Evolutionary conservation across 139 green algal species (phyloP).

Genomic region (Tetradesmus lagerheimii): DNA sequence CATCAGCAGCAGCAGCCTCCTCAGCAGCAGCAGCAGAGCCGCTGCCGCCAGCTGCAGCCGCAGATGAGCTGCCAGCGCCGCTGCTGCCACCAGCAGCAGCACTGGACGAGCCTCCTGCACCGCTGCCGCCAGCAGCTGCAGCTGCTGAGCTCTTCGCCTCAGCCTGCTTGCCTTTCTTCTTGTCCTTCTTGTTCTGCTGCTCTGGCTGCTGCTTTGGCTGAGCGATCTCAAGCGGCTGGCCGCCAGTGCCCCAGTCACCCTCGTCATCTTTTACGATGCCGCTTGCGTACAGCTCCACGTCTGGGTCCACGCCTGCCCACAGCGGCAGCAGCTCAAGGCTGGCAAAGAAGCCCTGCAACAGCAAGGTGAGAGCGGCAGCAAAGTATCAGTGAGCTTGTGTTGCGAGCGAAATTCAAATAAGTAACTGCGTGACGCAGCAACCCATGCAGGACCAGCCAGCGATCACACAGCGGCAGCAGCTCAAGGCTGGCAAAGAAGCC

Average conservation of each 20-base stretch:
- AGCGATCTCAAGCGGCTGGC: constrained; percentile 8
- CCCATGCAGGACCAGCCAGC: too few species aligned
- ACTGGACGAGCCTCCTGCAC: not conserved
- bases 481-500: constrained; percentile 88
- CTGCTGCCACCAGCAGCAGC: constrained; percentile 21
- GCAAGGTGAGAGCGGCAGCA: not conserved
- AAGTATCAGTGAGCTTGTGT: not conserved
- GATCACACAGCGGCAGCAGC: constrained; percentile 95
- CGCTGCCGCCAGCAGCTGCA: constrained; percentile 5
- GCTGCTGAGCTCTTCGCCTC: not conserved
- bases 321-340: constrained; percentile 95
- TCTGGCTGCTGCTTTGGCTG: not conserved
- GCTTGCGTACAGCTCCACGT: constrained; percentile 91
- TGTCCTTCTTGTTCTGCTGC: constrained; percentile 2
- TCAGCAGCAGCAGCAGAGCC: constrained; percentile 35
- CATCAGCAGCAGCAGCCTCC: constrained; percentile 30
- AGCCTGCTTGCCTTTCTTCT: constrained; percentile 1
- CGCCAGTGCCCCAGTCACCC: constrained; percentile 74
- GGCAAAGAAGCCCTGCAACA: constrained; percentile 75
- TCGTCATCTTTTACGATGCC: constrained; percentile 83
- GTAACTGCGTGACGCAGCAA: too few species aligned
- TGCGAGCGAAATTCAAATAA: not conserved
- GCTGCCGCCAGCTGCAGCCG: constrained; percentile 8
- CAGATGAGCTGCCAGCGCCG: constrained; percentile 2
- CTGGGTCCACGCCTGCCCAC: constrained; percentile 83